Base-by-base conservation (phyloP, 495 filamentous ascomycete genomes). In the Amniculicola lignicola region DNA sequence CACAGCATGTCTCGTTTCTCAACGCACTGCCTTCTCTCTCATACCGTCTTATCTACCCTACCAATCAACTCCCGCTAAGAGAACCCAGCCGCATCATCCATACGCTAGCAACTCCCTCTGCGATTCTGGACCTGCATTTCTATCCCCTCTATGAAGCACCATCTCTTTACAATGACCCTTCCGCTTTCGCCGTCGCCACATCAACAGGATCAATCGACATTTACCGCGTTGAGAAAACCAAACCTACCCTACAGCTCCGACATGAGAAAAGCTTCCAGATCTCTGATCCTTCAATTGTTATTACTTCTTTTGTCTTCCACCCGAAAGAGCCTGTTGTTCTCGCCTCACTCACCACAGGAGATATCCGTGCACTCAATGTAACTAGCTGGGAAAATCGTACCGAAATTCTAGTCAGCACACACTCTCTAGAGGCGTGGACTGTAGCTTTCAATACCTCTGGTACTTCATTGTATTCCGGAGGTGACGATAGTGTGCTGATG, bases 41-140 rank as follows among this genome's bases (percentile, higher is more conserved):
- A 50, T 31, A 36, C 12, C 46, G 31, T 15, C 16, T n/a, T n/a
- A n/a, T n/a, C n/a, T n/a, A n/a, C n/a, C n/a, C n/a, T n/a, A n/a
- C n/a, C n/a, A n/a, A n/a, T n/a, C n/a, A n/a, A n/a, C n/a, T n/a
- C n/a, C n/a, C n/a, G n/a, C n/a, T n/a, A n/a, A n/a, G n/a, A n/a
- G n/a, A n/a, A n/a, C 11, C 15, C 28, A 71, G 70, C 22, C 36
- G 39, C 7, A 60, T 69, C 18, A 43, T 70, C 28, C 75, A 82
- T 53, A 81, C 76, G 0, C 46, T 84, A 23, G 67, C 75, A 2
- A 77, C 83, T 28, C 78, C 78, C 35, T 85, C 80, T 59, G 90
- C 89, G 18, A 76, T 96, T 19, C 81, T 97, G 37, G 92, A 97
- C 66, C 77, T 96, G 19, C 86, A 88, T 53, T 96, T 96, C 54